Evolutionary conservation across 1,284 basidiomycete species (phyloP).

Genomic region (Amylostereum chailletii): DNA sequence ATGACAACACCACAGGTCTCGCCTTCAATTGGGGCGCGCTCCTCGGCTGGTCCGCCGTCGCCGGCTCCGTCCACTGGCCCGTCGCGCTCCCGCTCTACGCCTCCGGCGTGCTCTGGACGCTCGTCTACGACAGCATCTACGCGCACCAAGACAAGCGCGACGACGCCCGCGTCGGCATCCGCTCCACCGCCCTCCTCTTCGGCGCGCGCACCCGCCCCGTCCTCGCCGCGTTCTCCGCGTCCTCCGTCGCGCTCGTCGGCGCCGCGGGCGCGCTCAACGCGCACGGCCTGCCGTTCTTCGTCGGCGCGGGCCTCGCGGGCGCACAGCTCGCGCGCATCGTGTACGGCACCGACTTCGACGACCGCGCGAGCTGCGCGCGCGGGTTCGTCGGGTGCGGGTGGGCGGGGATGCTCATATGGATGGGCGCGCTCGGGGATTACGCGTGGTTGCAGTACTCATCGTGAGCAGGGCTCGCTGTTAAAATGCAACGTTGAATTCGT

Average conservation of each 20-base stretch:
- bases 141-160: conserved; percentile 98
- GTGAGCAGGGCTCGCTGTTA: neutral
- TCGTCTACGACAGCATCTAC: conserved; percentile 97
- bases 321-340: conserved; percentile 80
- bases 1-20: conserved; percentile 46
- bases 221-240: conserved; percentile 66
- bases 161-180: conserved; percentile 85
- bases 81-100: conserved; percentile 86
- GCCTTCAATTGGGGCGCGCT: conserved; percentile 98
- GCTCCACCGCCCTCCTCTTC: conserved; percentile 91
- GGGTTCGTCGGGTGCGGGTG: conserved; percentile 87
- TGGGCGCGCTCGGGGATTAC: conserved; percentile 79
- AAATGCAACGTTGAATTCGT: neutral
- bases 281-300: conserved; percentile 74
- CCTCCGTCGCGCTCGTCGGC: conserved; percentile 69
- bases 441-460: conserved; percentile 19
- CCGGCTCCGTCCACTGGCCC: conserved; percentile 75
- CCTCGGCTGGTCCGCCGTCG: conserved; percentile 93
- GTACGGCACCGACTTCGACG: conserved; percentile 71
- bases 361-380: conserved; percentile 81
- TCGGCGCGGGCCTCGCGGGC: conserved; percentile 68
- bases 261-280: conserved; percentile 75
- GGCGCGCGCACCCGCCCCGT: conserved; percentile 71
- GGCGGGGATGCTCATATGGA: conserved; percentile 86
- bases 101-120: conserved; percentile 87